Conservation (phyloP, 805 yeast genomes). For the Wickerhamomyces alni region DNA sequence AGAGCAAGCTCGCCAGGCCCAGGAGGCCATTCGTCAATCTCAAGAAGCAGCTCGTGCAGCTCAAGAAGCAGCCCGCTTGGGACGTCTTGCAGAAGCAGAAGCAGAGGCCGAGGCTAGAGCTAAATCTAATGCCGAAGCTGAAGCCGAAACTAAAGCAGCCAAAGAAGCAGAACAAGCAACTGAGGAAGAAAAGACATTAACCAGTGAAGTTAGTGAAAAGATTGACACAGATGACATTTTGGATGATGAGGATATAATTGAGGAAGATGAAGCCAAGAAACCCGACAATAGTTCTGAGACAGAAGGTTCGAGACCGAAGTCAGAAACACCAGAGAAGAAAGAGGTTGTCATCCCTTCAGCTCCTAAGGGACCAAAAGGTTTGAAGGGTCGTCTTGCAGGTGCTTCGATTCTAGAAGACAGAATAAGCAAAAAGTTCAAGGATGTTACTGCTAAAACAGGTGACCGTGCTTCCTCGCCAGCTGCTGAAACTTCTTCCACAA, state of each 20-base stretch:
- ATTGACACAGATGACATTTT: neutral
- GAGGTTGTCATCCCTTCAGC: neutral
- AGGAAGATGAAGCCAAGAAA: neutral
- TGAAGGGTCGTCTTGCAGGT: neutral
- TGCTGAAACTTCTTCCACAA: neutral
- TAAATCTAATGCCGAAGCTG: too few relatives aligned
- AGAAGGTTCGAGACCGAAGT: neutral
- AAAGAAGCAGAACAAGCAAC: constrained; percentile 1
- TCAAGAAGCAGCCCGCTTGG: neutral
- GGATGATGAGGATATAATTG: neutral
- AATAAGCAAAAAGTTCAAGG: constrained; percentile 1
- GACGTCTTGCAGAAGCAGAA: neutral
- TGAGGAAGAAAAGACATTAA: constrained; percentile 2
- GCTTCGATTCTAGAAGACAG: neutral
- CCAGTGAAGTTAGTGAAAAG: neutral
- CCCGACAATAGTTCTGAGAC: neutral
- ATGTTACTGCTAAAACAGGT: neutral
- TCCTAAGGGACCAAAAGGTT: neutral
- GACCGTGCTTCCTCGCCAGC: neutral
- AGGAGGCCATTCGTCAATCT: constrained; percentile 1
- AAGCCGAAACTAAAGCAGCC: neutral
- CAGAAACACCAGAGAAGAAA: too few relatives aligned
- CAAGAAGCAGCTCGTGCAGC: neutral
- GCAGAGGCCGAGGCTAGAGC: neutral
- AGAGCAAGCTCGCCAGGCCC: constrained; percentile 7